Base-by-base conservation (phyloP, 2,329 filamentous ascomycete species). In the Monilinia fructigena region DNA sequence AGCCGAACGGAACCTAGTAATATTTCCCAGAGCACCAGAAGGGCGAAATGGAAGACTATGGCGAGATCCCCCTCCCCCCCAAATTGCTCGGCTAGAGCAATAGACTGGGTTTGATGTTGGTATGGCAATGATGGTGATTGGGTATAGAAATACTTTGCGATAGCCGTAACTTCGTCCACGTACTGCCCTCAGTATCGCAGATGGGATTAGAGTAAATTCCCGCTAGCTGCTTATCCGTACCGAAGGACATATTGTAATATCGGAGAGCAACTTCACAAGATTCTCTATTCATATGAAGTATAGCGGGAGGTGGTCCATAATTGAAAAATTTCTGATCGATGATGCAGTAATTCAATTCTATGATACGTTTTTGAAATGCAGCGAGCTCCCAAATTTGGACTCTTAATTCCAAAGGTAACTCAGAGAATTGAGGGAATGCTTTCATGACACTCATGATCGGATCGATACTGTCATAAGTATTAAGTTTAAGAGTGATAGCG, bases 221-320 rank as follows among this genome's bases (percentile, higher is more conserved):
- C 14, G 58, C 52, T 31, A 47, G 47, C n/a, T 60, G 47, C 16
- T 59, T 63, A 23, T 35, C 53, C 14, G 67, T 56, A 31, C 67
- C 58, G 53, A 68, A 68, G 1, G 52, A 68, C 26, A 62, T 26
- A 26, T 52, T 55, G 54, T 66, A 68, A 40, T 54, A 56, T 4
- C 31, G 42, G 1, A 59, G 54, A 35, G 52, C 67, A 31, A 63
- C 23, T 45, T 58, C 47, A 38, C 67, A 64, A 20, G 67, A 63
- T 56, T 68, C 64, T 55, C n/a, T 65, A 55, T 61, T 66, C 14
- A 52, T 31, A 50, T 63, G 64, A n/a, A 68, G 67, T 40, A 66
- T 45, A 3, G 67, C 64, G 3, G 67, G 67, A 23, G 62, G 45
- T 28, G 31, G 55, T 6, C 63, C 63, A 42, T 18, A 42, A 18